A percentile compares a stretch with the other conserved stretches of the same genome.
Conservation (phyloP, 1,284 basidiomycete species). For the Heliocybe sulcata region DNA sequence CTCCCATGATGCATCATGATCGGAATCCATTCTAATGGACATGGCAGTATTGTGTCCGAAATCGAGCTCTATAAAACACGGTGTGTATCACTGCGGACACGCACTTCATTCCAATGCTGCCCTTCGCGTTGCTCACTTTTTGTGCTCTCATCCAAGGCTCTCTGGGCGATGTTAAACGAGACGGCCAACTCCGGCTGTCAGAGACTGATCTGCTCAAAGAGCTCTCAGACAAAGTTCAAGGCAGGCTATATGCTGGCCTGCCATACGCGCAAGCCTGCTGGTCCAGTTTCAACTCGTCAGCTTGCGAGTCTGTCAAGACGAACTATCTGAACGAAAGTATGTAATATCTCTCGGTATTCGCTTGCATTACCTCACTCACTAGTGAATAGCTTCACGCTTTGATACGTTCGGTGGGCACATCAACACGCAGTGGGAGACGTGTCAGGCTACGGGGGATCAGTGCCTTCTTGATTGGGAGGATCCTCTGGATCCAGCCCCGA, state of each 20-base stretch:
- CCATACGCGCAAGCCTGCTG: neutral
- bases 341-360: neutral
- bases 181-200: neutral
- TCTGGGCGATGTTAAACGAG: neutral
- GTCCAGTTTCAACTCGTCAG: neutral
- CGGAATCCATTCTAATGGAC: too few relatives aligned
- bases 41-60: too few relatives aligned
- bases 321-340: slow-evolving; percentile 3
- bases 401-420: slow-evolving; percentile 2
- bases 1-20: too few relatives aligned
- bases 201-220: neutral
- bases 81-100: too few relatives aligned
- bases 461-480: slow-evolving; percentile 18
- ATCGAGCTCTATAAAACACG: too few relatives aligned
- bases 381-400: slow-evolving; percentile 2
- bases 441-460: slow-evolving; percentile 16
- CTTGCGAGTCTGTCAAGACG: neutral
- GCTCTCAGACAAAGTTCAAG: slow-evolving; percentile 18
- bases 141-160: neutral
- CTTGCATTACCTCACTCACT: neutral
- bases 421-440: slow-evolving; percentile 22
- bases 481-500: slow-evolving; percentile 9
- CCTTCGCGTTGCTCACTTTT: too few relatives aligned
- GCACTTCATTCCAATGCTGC: too few relatives aligned
- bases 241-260: neutral